A percentile compares a stretch with the other conserved stretches of the same genome.
Evolutionary conservation across 208 protist species (phyloP).

Genomic region (Leishmania guyanensis): DNA sequence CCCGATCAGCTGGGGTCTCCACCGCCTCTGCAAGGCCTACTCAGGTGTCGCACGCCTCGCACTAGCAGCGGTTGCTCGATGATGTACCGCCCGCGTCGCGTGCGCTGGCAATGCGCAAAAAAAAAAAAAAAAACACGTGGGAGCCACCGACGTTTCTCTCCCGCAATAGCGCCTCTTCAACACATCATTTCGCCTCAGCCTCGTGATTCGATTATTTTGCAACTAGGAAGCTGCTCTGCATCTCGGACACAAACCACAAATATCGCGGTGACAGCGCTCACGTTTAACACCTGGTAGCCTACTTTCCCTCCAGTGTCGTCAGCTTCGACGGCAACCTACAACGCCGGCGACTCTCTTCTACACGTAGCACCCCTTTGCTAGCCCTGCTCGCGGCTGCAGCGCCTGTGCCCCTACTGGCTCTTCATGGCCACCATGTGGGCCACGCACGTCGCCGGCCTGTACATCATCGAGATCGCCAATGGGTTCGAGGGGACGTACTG

Average conservation of each 20-base stretch:
- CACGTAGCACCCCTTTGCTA: neutral
- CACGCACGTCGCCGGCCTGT: constrained; percentile 40
- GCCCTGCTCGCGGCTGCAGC: constrained; percentile 36
- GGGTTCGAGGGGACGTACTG: constrained; percentile 33
- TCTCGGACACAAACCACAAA: neutral
- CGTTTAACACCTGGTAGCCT: neutral
- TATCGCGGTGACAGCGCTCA: too few relatives aligned
- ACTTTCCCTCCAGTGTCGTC: neutral
- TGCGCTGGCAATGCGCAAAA: neutral
- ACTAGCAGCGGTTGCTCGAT: too few relatives aligned
- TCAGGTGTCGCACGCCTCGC: too few relatives aligned
- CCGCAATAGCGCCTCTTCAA: neutral
- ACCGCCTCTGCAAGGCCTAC: too few relatives aligned
- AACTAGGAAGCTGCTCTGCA: neutral
- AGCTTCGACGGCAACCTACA: neutral
- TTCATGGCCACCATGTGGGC: constrained; percentile 63
- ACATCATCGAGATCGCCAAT: constrained; percentile 29
- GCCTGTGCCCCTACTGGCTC: constrained; percentile 41
- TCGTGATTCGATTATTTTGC: neutral
- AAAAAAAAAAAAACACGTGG: neutral
- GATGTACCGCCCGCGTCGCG: neutral
- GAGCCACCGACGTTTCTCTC: neutral
- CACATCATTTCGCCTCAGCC: neutral
- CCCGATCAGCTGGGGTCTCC: too few relatives aligned
- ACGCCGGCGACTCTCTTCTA: neutral